A percentile compares a stretch with the other conserved stretches of the same genome.
phyloP scores from a whole-genome alignment of 768 basidiomycete genomes.

The Amanita rimosa region DNA sequence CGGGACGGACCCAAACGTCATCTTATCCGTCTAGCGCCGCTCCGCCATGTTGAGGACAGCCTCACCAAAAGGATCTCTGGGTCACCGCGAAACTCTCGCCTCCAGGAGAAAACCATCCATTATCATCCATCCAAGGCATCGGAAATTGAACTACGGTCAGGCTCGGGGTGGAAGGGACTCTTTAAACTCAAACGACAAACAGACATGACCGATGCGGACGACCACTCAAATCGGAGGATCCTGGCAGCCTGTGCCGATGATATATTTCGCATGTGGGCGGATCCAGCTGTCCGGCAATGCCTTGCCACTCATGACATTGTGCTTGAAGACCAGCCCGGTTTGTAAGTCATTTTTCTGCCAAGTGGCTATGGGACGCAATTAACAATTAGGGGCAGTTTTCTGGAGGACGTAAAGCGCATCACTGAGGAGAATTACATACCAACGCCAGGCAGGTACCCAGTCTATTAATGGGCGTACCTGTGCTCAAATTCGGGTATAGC shows the following conservation, averaged over 20 bases:
- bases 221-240: constrained; percentile 31
- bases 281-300: constrained; percentile 29
- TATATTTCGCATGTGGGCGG: constrained; percentile 43
- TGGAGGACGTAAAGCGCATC: constrained; percentile 43
- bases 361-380: background rate
- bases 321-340: constrained; percentile 49
- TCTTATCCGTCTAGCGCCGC: constrained; percentile 39
- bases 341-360: constrained; percentile 35
- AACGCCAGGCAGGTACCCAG: constrained; percentile 28
- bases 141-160: constrained; percentile 37
- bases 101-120: constrained; percentile 6
- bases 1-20: constrained; percentile 27
- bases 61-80: constrained; percentile 33
- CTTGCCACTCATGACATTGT: constrained; percentile 31
- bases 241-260: constrained; percentile 42
- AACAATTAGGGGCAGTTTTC: constrained; percentile 31
- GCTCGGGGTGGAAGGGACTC: constrained; percentile 37
- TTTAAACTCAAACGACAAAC: constrained; percentile 23
- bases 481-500: constrained; percentile 19
- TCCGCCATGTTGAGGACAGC: constrained; percentile 42
- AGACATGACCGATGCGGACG: constrained; percentile 20
- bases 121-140: constrained; percentile 31
- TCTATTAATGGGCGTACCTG: background rate
- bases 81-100: constrained; percentile 5
- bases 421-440: constrained; percentile 41